A percentile compares a stretch with the other conserved stretches of the same genome.
These are phyloP conservation scores for Colletotrichum costaricense DNA, from an alignment of 2,329 filamentous ascomycete species.

Conservation along the genomic window DNA sequence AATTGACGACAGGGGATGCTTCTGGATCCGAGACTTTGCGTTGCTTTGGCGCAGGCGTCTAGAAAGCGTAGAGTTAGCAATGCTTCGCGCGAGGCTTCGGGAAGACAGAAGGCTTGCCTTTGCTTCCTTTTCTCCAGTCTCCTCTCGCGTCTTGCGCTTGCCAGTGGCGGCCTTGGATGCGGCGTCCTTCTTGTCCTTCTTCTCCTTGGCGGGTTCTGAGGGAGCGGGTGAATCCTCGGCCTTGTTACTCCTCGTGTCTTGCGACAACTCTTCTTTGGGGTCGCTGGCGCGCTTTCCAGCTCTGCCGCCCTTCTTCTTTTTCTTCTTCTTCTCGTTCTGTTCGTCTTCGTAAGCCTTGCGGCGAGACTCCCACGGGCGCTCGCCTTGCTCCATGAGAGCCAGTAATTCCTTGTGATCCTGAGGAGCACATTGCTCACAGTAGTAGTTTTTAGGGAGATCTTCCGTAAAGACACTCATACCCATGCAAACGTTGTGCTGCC, in stretches of 20 bases:
- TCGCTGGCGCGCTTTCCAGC: slow-evolving; percentile 75
- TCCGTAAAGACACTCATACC: slow-evolving; percentile 83
- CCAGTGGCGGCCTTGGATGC: slow-evolving; percentile 52
- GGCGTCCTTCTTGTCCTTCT: slow-evolving; percentile 61
- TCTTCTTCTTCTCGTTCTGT: slow-evolving; percentile 66
- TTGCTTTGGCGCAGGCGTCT: slow-evolving; percentile 59
- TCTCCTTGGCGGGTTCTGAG: slow-evolving; percentile 48
- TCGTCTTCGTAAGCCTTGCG: slow-evolving; percentile 73
- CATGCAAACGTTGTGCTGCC: slow-evolving; percentile 98
- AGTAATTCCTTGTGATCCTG: slow-evolving; percentile 85
- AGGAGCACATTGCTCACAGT: slow-evolving; percentile 90
- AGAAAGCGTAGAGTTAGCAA: slow-evolving; percentile 1
- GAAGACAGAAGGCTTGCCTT: slow-evolving; percentile 55
- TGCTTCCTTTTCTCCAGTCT: slow-evolving; percentile 62
- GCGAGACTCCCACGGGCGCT: slow-evolving; percentile 86
- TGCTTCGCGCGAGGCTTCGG: no score
- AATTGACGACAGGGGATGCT: slow-evolving; percentile 51
- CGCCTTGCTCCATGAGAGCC: slow-evolving; percentile 80
- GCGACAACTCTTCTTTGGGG: slow-evolving; percentile 55
- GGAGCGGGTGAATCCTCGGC: slow-evolving; percentile 54
- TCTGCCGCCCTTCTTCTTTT: slow-evolving; percentile 67
- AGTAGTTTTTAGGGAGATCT: slow-evolving; percentile 85
- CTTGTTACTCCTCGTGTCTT: slow-evolving; percentile 39
- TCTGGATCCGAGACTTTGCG: slow-evolving; percentile 67
- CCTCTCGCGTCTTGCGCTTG: slow-evolving; percentile 70